Evolutionary conservation across 23 red algal genomes (phyloP), one percentile per base, ranked within the genome.

Genomic region (Gracilaria gracilis): DNA sequence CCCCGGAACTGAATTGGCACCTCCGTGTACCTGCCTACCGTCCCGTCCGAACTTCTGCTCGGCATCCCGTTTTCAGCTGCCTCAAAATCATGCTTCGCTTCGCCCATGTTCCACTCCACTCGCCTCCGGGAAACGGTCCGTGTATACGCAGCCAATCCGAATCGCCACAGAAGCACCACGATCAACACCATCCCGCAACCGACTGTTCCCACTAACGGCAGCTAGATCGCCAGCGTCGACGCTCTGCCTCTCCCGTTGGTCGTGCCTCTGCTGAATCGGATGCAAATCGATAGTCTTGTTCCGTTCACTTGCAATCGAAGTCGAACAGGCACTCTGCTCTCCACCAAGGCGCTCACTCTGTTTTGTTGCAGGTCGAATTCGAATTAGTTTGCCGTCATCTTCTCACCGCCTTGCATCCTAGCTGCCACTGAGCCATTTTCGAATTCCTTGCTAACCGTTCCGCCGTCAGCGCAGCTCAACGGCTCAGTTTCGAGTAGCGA

Each of bases 331-430:
- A 75, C 9, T 16, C 16, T 8, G 7, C 69, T 6, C 69, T 75
- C 36, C 39, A 75, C 69, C 39, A 75, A 4, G 14, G 69, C 69
- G 37, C 69, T 75, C 69, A 75, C 69, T 3, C 69, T 42, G 1
- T 9, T 16, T 9, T 6, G 14, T 23, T 1, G 1, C 4, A 9
- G 36, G n/a, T 75, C 69, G 9, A 40, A 23, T 19, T 75, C 69
- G 25, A 75, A 75, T 46, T 75, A 35, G 9, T 16, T 23, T 16
- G 69, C 69, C 69, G 21, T 24, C 61, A 31, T 2, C 55, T 15
- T 4, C 55, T 5, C 35, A 25, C 15, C 66, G 31, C 25, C 66
- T n/a, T n/a, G n/a, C n/a, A n/a, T n/a, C n/a, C n/a, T n/a, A n/a
- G n/a, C n/a, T n/a, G n/a, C n/a, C n/a, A n/a, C n/a, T n/a, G n/a